phyloP scores from a whole-genome alignment of 768 basidiomycete species.

The Pulveroboletus sp. region DNA sequence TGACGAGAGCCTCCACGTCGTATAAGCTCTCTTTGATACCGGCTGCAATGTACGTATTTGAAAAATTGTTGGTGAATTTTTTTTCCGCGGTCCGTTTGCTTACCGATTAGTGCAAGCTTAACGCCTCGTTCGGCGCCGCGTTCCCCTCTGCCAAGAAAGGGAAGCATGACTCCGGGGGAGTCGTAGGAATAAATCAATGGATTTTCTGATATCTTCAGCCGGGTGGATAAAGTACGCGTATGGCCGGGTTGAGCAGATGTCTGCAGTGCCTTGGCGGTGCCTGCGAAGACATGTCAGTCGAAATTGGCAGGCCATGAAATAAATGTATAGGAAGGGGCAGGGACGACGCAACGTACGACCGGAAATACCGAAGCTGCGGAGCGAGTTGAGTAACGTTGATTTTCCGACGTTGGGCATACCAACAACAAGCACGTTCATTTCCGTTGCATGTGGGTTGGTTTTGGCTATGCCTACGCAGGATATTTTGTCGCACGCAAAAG shows the following conservation, averaged over 20 bases:
- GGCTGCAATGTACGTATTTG: slow-evolving; percentile 42
- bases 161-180: slow-evolving; percentile 95
- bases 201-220: slow-evolving; percentile 75
- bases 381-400: slow-evolving; percentile 86
- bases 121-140: slow-evolving; percentile 87
- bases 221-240: slow-evolving; percentile 84
- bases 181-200: slow-evolving; percentile 92
- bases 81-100: slow-evolving; percentile 27
- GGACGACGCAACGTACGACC: slow-evolving; percentile 58
- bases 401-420: slow-evolving; percentile 99
- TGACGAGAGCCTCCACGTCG: slow-evolving; percentile 76
- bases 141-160: slow-evolving; percentile 83
- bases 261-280: slow-evolving; percentile 81
- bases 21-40: slow-evolving; percentile 94
- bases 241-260: slow-evolving; percentile 88
- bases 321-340: slow-evolving; percentile 1
- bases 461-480: slow-evolving; percentile 56
- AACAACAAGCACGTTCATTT: slow-evolving; percentile 85
- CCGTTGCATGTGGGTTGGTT: slow-evolving; percentile 62
- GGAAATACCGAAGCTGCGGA: slow-evolving; percentile 80
- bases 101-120: slow-evolving; percentile 91
- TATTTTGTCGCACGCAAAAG: slow-evolving; percentile 1
- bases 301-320: background rate
- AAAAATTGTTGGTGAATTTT: background rate
- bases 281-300: slow-evolving; percentile 31